phyloP scores from a whole-genome alignment of 768 basidiomycete species.

The Rhizopogon roseolus region DNA sequence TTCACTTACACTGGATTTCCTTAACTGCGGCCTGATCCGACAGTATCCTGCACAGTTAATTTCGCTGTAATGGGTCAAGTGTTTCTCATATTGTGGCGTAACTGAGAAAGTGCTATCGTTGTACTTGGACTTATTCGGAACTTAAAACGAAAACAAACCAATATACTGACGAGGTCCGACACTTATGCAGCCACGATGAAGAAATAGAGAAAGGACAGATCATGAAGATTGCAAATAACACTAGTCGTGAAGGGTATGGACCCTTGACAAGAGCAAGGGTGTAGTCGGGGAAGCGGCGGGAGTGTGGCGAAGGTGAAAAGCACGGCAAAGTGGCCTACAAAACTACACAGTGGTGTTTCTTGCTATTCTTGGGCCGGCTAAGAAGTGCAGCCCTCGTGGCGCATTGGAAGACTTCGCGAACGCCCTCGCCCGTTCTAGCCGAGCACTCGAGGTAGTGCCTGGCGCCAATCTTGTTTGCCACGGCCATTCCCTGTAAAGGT shows the following conservation, averaged over 20 bases:
- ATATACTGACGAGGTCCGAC: neutral
- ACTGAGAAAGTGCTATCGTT: too few species aligned
- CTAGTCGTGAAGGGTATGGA: conserved; percentile 34
- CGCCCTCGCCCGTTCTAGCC: conserved; percentile 93
- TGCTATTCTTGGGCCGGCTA: conserved; percentile 40
- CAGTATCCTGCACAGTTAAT: too few species aligned
- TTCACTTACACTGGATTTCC: too few species aligned
- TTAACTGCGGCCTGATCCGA: too few species aligned
- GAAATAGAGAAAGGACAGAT: conserved; percentile 26
- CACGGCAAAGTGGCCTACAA: conserved; percentile 31
- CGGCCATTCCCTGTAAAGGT: conserved; percentile 74
- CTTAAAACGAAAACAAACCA: too few species aligned
- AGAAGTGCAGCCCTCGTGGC: conserved; percentile 92
- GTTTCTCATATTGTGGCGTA: too few species aligned
- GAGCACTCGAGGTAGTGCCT: conserved; percentile 97
- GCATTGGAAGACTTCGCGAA: conserved; percentile 97
- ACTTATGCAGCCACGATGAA: conserved; percentile 2
- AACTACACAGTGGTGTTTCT: conserved; percentile 40
- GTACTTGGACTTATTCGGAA: too few species aligned
- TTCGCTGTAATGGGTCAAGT: too few species aligned
- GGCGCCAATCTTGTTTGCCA: conserved; percentile 94
- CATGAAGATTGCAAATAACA: conserved; percentile 32
- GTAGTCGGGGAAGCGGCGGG: conserved; percentile 8
- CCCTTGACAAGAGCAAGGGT: conserved; percentile 17
- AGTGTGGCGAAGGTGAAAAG: conserved; percentile 9